Conservation (phyloP, 495 filamentous ascomycete genomes). For the Penicillium crystallinum region DNA sequence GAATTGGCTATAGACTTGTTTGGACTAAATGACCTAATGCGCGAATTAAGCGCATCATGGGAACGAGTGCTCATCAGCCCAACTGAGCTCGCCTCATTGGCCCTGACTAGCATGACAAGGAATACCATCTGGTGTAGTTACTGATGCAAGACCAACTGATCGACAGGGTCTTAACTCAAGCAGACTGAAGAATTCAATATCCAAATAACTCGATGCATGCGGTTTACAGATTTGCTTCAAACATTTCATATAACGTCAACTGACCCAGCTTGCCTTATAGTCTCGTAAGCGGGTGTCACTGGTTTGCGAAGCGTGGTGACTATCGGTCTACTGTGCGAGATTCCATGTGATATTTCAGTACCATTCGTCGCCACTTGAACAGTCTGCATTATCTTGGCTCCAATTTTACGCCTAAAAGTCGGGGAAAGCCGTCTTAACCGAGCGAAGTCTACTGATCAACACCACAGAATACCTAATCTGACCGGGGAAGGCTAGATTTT, state of each 20-base stretch:
- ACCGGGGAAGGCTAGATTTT: constrained; percentile 3
- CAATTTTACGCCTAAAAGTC: constrained; percentile 9
- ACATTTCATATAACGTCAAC: neutral
- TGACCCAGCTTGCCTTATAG: neutral
- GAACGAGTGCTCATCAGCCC: constrained; percentile 1
- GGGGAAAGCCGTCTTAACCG: constrained; percentile 25
- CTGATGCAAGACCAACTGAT: constrained; percentile 4
- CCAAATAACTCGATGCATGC: constrained; percentile 12
- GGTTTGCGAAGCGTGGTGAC: neutral
- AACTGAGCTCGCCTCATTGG: constrained; percentile 1
- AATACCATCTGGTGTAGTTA: neutral
- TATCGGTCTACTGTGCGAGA: constrained; percentile 4
- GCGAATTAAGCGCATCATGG: constrained; percentile 1
- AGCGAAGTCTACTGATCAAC: constrained; percentile 17
- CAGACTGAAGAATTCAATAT: constrained; percentile 7
- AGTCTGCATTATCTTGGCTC: constrained; percentile 9
- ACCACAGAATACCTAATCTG: constrained; percentile 12
- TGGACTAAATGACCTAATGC: neutral
- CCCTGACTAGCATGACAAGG: neutral
- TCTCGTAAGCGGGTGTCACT: neutral
- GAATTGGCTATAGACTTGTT: neutral
- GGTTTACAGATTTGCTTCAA: neutral
- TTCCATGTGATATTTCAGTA: constrained; percentile 1
- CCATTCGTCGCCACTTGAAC: constrained; percentile 12
- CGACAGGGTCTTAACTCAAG: constrained; percentile 5